Percentiles rank a stretch among this genome's conserved stretches.
phyloP scores from a whole-genome alignment of 2,329 filamentous ascomycete species.

The Colletotrichum tamarilloi region DNA sequence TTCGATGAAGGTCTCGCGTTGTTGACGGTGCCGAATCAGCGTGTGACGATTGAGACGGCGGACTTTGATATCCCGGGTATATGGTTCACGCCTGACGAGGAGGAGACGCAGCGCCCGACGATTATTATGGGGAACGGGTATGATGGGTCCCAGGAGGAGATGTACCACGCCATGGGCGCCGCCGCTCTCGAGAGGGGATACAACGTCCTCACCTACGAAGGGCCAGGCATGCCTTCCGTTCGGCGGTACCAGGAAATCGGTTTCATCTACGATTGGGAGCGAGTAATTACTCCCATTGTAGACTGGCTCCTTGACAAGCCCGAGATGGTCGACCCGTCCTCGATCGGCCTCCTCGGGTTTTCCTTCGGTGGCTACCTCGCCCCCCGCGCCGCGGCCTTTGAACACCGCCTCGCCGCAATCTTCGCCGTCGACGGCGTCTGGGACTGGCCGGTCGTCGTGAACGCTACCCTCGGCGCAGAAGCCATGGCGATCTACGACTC shows the following conservation, averaged over 20 bases:
- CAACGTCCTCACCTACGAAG: not conserved
- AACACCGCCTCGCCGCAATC: constrained; percentile 52
- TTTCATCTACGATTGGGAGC: not conserved
- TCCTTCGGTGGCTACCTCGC: constrained; percentile 11
- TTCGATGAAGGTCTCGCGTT: not conserved
- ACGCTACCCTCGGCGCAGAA: not conserved
- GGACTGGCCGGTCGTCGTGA: constrained; percentile 31
- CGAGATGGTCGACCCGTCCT: not conserved
- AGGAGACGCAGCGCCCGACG: not conserved
- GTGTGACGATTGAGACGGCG: not conserved
- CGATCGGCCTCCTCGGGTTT: not conserved
- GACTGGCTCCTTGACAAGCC: not conserved
- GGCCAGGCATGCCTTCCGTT: not conserved
- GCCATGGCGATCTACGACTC: not conserved
- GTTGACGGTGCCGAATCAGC: not conserved
- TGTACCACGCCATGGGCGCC: not conserved
- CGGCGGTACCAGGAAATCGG: not conserved
- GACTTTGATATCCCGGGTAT: not conserved
- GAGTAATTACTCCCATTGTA: not conserved
- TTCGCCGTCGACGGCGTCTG: constrained; percentile 53
- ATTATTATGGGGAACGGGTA: not conserved
- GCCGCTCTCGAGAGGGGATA: not conserved
- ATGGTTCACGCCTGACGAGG: not conserved
- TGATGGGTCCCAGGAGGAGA: not conserved
- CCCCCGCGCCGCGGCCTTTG: constrained; percentile 54